Evolutionary conservation across 768 basidiomycete species (phyloP), one percentile per base, ranked within the genome.

Genomic region (Neoboletus brunneissimus): DNA sequence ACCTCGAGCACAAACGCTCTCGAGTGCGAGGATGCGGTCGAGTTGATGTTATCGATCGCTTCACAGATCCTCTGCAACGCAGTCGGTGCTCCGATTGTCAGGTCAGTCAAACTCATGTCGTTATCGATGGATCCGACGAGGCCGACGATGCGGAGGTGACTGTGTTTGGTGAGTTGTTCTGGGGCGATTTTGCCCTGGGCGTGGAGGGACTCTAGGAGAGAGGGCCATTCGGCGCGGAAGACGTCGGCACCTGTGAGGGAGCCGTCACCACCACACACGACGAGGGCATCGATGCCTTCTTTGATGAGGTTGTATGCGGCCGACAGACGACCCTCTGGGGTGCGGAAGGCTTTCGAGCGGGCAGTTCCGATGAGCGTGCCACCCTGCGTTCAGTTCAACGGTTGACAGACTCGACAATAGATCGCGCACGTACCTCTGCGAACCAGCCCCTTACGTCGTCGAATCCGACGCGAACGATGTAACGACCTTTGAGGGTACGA

Each of bases 81-180:
- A 2, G 96, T 99, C 1, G 91, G 86, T 1, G 94, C 96, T 47
- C 96, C 97, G 67, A 98, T 98, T 8, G 97, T 99, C 67, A 97
- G 73, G 73, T 98, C 94, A 20, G 97, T 98, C 83, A 96, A 81
- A 16, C 91, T 89, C 95, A 99, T 98, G 70, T 98, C 97, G 67
- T 99, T 99, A 75, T 99, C 97, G 68, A 99, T 98, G 5, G 94
- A 96, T 35, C 97, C 97, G 57, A 98, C 97, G 41, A 99, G 85
- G n/a, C 97, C 97, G 59, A 96, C 96, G 63, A 99, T 97, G 72
- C 84, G 90, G 60, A 99, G 87, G 66, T 98, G 91, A 23, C 84
- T 78, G 65, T 94, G 88, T 15, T 76, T 75, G n/a, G 79, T 68
- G 34, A 81, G 79, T 66, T 97, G 89, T 35, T 83, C 85, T 27